Base-by-base conservation (phyloP, 805 yeast species). In the Saccharomyces kudriavzevii region DNA sequence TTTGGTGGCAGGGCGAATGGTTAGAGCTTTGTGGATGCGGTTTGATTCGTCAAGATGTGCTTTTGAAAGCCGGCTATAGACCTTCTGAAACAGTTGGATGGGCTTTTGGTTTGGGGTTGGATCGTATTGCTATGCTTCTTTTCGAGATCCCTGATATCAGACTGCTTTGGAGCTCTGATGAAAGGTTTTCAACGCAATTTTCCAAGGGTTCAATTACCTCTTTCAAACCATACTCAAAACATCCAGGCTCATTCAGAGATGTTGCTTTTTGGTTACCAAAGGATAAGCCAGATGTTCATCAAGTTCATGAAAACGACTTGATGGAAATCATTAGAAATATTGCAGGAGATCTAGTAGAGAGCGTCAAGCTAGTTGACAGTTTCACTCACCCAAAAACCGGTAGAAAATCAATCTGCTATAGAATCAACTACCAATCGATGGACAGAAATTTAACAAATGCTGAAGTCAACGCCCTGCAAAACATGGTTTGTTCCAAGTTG, bases 1-100 rank as follows among this genome's bases (percentile, higher is more conserved):
- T 94, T 4, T 90, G 95, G 91, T 94, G 98, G 97, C 88, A 90
- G 66, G 96, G 94, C 51, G 96, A 91, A 60, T 94, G 99, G 99
- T 76, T 94, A 35, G 99, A 94, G 72, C 84, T 96, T 67, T 89
- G 96, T 64, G 99, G 99, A 0, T 89, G 96, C 71, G 99, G 99
- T 26, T 77, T 92, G 40, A 96, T 90, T 6, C 83, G 82, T 59
- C 85, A 89, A 60, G 82, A 82, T 49, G 96, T 92, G 0, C 74
- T 89, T 40, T 73, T 80, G 24, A 86, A 85, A 59, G 80, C 97
- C 0, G 95, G 89, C 0, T 74, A 84, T 50, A 71, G 77, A 25
- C 64, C 70, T 17, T 65, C 74, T 47, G 77, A 82, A 55, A 79
- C 83, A 25, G 76, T 92, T 47, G 95, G 97, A 2, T 94, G 99